phyloP scores from a whole-genome alignment of 441 rosid species.

The Gossypium schwendimanii region DNA sequence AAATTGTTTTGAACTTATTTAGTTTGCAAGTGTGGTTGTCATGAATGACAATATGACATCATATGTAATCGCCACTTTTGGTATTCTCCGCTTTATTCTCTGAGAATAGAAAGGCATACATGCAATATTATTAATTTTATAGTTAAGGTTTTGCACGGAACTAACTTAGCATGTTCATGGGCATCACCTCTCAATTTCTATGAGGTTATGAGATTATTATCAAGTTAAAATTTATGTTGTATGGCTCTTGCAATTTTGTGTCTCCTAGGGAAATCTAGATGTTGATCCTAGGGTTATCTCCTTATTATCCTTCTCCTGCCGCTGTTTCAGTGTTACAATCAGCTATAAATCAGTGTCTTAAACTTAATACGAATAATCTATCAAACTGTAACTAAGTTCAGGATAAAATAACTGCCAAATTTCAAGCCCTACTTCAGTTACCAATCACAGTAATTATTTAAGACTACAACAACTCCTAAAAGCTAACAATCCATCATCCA shows the following conservation, averaged over 20 bases:
- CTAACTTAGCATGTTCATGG: neutral
- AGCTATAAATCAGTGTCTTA: neutral
- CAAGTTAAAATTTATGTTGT: neutral
- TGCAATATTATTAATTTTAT: neutral
- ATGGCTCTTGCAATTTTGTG: neutral
- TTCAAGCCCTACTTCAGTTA: neutral
- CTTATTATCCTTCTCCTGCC: neutral
- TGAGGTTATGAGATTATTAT: neutral
- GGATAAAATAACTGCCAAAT: neutral
- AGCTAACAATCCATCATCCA: neutral
- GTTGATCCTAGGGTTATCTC: neutral
- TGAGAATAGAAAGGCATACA: neutral
- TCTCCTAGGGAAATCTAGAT: neutral
- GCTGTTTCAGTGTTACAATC: neutral
- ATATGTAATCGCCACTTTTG: neutral
- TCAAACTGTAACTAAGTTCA: neutral
- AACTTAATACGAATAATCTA: neutral
- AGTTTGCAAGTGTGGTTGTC: neutral
- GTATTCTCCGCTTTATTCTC: neutral
- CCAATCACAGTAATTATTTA: neutral
- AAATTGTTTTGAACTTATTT: neutral
- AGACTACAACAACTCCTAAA: neutral
- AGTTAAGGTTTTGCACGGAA: neutral
- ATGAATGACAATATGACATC: neutral
- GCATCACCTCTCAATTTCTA: neutral